Evolutionary conservation across 169 alveolate genomes (phyloP), one percentile per base, ranked within the genome.

Genomic region (Ophryocystis elektroscirrha): DNA sequence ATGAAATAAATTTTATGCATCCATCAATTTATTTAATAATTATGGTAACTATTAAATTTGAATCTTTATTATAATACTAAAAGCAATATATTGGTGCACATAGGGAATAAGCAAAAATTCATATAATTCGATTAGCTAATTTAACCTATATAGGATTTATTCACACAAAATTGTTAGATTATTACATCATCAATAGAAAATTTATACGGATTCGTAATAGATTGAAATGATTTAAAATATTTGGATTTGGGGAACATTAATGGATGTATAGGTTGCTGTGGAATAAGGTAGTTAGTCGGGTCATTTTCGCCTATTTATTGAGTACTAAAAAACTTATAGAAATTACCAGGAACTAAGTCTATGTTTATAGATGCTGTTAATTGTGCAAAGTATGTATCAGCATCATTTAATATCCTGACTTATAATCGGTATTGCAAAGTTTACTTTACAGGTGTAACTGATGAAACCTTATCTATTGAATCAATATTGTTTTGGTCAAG

Each of bases 261-360:
- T 28, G 54, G 44, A 19, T 67, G 77, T 39, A 68, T 37, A 0
- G 75, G 71, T 54, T 48, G 77, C 59, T 68, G 77, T 5, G 77
- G 77, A 23, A 68, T 42, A 2, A 43, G 25, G 18, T 41, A 32
- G 28, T 59, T 65, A 30, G 68, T 55, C 16, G 77, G 77, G 46
- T 68, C 77, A 18, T 41, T 43, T 25, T 38, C 69, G 0, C 69
- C 69, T 18, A 15, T 73, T 73, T 74, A 68, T 64, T 37, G 65
- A 39, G 36, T 58, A 70, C 2, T 63, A 54, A 44, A 39, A 45
- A 2, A 48, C 63, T 35, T 54, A 22, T 23, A 53, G 50, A 20
- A 61, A 50, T 24, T 35, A n/a, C n/a, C n/a, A n/a, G n/a, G n/a
- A n/a, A n/a, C n/a, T n/a, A n/a, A n/a, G n/a, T n/a, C n/a, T n/a